phyloP scores from a whole-genome alignment of 441 rosid species.

The Erodium moschatum region DNA sequence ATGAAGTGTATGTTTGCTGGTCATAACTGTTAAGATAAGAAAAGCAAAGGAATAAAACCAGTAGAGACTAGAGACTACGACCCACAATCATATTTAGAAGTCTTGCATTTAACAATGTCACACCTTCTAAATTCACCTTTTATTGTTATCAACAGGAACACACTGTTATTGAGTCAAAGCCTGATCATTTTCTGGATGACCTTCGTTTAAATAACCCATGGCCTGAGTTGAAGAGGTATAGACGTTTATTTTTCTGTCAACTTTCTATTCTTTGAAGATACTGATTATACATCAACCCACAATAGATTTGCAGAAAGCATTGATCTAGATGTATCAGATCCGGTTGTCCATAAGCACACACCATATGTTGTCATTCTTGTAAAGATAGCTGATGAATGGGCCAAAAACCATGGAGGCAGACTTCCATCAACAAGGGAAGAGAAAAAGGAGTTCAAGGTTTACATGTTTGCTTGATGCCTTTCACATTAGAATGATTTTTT shows the following conservation, averaged over 20 bases:
- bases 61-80: too few species aligned
- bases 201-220: conserved; percentile 90
- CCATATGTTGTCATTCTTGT: conserved; percentile 78
- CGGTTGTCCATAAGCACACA: conserved; percentile 76
- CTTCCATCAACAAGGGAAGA: conserved; percentile 84
- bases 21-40: too few species aligned
- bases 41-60: too few species aligned
- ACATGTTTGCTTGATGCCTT: conserved; percentile 12
- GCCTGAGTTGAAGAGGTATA: conserved; percentile 75
- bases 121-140: not conserved
- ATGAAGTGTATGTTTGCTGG: too few species aligned
- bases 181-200: conserved; percentile 89
- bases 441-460: conserved; percentile 79
- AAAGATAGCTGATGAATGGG: conserved; percentile 78
- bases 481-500: conserved; percentile 7
- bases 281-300: conserved; percentile 11
- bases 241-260: conserved; percentile 2
- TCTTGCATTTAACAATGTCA: not conserved
- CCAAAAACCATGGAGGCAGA: conserved; percentile 44
- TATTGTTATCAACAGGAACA: conserved; percentile 53
- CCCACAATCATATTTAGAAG: not conserved
- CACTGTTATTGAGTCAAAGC: conserved; percentile 75
- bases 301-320: conserved; percentile 66
- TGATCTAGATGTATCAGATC: conserved; percentile 58
- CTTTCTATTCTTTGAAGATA: conserved; percentile 5